Conservation (phyloP, 2,329 filamentous ascomycete genomes). For the Raffaelea arxii region DNA sequence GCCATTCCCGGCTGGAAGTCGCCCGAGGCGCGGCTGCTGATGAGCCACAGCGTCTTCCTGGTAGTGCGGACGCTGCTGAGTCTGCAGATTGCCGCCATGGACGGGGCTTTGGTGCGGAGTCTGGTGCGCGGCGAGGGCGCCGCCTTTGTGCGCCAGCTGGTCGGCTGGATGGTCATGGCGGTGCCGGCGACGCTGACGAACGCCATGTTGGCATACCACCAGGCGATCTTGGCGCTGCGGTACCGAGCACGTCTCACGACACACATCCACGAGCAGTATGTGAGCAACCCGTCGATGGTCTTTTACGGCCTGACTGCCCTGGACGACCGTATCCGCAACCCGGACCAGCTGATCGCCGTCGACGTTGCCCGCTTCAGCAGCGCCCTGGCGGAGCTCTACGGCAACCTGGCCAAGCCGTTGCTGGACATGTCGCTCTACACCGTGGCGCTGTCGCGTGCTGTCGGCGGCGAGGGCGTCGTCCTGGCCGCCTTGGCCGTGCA, state of each 20-base stretch:
- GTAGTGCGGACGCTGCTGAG: slow-evolving; percentile 86
- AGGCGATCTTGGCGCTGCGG: slow-evolving; percentile 85
- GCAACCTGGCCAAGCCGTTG: slow-evolving; percentile 88
- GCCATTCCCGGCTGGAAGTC: slow-evolving; percentile 85
- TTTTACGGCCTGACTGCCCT: slow-evolving; percentile 94
- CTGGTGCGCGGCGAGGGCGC: slow-evolving; percentile 84
- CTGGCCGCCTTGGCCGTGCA: slow-evolving; percentile 94
- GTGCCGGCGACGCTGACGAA: slow-evolving; percentile 96
- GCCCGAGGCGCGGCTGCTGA: slow-evolving; percentile 74
- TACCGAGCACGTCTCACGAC: slow-evolving; percentile 92
- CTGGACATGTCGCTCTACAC: slow-evolving; percentile 96
- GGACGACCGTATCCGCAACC: slow-evolving; percentile 96
- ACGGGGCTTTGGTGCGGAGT: slow-evolving; percentile 85
- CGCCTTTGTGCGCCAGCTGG: slow-evolving; percentile 77
- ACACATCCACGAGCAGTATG: slow-evolving; percentile 88
- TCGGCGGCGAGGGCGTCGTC: slow-evolving; percentile 92
- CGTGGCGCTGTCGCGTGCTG: slow-evolving; percentile 82
- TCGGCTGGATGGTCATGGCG: slow-evolving; percentile 98
- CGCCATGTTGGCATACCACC: slow-evolving; percentile 96
- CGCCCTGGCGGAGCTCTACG: slow-evolving; percentile 88
- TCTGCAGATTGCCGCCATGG: slow-evolving; percentile 90
- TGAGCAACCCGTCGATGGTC: slow-evolving; percentile 94
- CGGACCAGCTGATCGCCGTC: slow-evolving; percentile 92
- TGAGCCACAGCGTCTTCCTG: slow-evolving; percentile 89
- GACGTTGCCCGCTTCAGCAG: slow-evolving; percentile 96